Conservation (phyloP, 805 yeast genomes). For the Saccharomyces eubayanus region DNA sequence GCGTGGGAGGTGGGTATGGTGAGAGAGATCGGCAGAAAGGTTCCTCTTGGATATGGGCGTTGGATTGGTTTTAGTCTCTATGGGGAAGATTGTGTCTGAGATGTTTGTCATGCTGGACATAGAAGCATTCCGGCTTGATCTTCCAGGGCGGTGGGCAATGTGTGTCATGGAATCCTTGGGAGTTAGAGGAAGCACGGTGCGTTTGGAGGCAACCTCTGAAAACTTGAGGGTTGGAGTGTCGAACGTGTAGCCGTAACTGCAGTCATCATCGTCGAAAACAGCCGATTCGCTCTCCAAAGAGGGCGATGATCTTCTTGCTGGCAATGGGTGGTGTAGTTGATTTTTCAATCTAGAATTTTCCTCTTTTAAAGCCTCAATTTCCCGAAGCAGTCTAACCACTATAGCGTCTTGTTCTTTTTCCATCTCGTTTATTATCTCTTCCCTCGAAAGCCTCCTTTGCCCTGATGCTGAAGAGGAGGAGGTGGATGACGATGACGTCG, state of each 20-base stretch:
- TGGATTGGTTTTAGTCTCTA: neutral
- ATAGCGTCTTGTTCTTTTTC: constrained; percentile 60
- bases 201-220: neutral
- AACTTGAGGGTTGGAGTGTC: neutral
- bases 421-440: constrained; percentile 49
- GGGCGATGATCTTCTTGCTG: neutral
- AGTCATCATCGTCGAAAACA: neutral
- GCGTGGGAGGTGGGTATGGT: neutral
- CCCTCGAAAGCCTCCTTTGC: constrained; percentile 26
- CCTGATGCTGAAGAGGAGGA: neutral
- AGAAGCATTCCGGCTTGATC: neutral
- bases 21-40: neutral
- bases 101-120: neutral
- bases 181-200: neutral
- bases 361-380: constrained; percentile 39
- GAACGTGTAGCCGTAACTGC: neutral
- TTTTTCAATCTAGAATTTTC: constrained; percentile 37
- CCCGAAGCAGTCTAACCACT: constrained; percentile 46
- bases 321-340: constrained; percentile 8
- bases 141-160: neutral
- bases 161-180: neutral
- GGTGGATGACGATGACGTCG: neutral
- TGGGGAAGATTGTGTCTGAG: neutral
- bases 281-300: neutral
- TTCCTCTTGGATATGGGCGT: neutral